A percentile compares a stretch with the other conserved stretches of the same genome.
phyloP scores from a whole-genome alignment of 208 protist genomes.

The Wallacemonas sp. region DNA sequence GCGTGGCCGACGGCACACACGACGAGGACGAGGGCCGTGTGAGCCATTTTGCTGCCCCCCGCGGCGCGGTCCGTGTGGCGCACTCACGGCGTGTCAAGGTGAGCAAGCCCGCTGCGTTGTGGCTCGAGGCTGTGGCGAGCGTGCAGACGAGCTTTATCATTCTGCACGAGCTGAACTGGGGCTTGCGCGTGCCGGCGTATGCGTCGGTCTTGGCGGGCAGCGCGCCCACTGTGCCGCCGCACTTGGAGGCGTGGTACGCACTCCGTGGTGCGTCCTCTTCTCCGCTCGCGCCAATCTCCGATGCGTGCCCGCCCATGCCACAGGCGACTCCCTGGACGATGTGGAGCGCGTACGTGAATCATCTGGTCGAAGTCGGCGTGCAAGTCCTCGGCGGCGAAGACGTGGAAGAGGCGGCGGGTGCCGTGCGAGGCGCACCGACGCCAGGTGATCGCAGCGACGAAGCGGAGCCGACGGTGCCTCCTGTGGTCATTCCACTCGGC shows the following conservation, averaged over 20 bases:
- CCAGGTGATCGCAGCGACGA: background rate
- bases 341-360: background rate
- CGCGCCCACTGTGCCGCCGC: too few relatives aligned
- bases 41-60: too few relatives aligned
- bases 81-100: background rate
- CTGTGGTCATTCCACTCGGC: slow-evolving; percentile 16
- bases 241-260: slow-evolving; percentile 3
- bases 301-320: background rate
- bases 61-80: background rate
- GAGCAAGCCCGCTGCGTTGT: slow-evolving; percentile 1
- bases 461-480: background rate
- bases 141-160: background rate
- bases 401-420: background rate
- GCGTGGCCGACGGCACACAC: too few relatives aligned
- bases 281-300: too few relatives aligned
- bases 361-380: slow-evolving; percentile 5
- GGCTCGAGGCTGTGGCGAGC: background rate
- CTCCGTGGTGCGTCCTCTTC: background rate
- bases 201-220: background rate
- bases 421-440: background rate
- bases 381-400: background rate
- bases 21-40: too few relatives aligned
- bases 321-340: background rate
- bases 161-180: background rate
- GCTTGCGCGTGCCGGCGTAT: background rate